Base-by-base conservation (phyloP, 1,139 yeast genomes). In the Tardiomyces depauwii region DNA sequence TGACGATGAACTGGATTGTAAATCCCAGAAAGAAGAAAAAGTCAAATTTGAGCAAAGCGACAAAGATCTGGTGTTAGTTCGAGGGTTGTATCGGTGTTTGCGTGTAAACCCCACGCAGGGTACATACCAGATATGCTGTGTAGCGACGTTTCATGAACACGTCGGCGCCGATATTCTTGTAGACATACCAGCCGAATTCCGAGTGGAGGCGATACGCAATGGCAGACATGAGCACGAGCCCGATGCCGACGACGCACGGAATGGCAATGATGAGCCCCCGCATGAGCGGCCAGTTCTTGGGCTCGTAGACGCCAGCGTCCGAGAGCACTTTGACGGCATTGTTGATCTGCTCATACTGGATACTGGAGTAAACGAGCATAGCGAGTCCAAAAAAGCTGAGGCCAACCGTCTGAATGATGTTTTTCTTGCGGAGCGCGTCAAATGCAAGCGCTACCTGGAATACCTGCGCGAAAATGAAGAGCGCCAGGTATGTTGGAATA, bases 11-110 rank as follows among this genome's bases (percentile, higher is more conserved):
- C 56, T 76, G 80, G 36, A 75, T 67, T 1, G 79, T 73, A 57
- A 75, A 76, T 1, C 78, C 80, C 41, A 74, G 58, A 51, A 75
- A 73, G 61, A 73, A 73, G 65, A 72, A 74, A 46, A 73, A 70
- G 52, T 70, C 75, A 52, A 72, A 71, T 43, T 72, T 66, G 28
- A 74, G 61, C 39, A 73, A 60, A 5, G 73, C 60, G 41, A 53
- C 53, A 47, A 57, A 60, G 30, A 60, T 51, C 36, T 30, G 16
- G 16, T 14, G 16, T 30, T 49, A 74, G 55, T 55, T 68, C 9
- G 11, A 12, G 30, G 30, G 30, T n/a, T n/a, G n/a, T n/a, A 27
- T 27, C 12, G 30, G 30, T 9, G 11, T 27, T 9, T 9, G 30
- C 30, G 12, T 9, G 30, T 12, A 27, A 12, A 27, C 30, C n/a